Evolutionary conservation across 192 early-diverging fungal genomes (phyloP).

Genomic region (Podochytrium sp.): DNA sequence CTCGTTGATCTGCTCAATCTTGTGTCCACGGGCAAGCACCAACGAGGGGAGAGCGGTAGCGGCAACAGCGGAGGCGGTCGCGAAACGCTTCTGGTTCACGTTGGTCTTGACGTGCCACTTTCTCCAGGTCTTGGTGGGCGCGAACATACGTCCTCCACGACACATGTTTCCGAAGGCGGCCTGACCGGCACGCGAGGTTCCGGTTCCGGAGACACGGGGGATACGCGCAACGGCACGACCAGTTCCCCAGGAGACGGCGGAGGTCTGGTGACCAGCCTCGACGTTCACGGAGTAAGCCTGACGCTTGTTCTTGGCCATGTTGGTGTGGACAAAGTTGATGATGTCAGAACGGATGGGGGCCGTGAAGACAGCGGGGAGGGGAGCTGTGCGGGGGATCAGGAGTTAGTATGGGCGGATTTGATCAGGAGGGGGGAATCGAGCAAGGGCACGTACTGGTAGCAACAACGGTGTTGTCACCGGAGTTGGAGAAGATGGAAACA

Average conservation of each 20-base stretch:
- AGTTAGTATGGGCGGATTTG: no score
- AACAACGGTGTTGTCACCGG: conserved; percentile 68
- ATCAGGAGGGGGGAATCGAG: no score
- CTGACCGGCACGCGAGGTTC: conserved; percentile 97
- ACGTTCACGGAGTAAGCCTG: conserved; percentile 94
- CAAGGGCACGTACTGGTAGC: no score
- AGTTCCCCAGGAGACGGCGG: conserved; percentile 57
- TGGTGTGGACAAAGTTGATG: conserved; percentile 94
- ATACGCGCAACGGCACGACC: conserved; percentile 99
- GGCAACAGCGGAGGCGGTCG: conserved; percentile 94
- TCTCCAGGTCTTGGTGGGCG: conserved; percentile 97
- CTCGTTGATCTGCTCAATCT: conserved; percentile 83
- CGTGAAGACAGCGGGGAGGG: conserved; percentile 91
- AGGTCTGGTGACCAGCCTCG: conserved; percentile 98
- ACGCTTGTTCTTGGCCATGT: conserved; percentile 98
- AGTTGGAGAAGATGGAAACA: conserved; percentile 86
- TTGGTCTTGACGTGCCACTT: conserved; percentile 99
- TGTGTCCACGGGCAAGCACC: conserved; percentile 96
- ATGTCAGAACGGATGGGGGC: conserved; percentile 97
- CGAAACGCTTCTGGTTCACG: conserved; percentile 98
- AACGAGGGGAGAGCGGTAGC: conserved; percentile 89
- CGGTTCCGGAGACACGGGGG: conserved; percentile 94
- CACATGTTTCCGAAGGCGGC: conserved; percentile 99
- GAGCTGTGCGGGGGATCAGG: no score
- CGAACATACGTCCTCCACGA: conserved; percentile 99